Evolutionary conservation across 257 asterid species (phyloP).

Genomic region (Orobanche coerulescens): DNA sequence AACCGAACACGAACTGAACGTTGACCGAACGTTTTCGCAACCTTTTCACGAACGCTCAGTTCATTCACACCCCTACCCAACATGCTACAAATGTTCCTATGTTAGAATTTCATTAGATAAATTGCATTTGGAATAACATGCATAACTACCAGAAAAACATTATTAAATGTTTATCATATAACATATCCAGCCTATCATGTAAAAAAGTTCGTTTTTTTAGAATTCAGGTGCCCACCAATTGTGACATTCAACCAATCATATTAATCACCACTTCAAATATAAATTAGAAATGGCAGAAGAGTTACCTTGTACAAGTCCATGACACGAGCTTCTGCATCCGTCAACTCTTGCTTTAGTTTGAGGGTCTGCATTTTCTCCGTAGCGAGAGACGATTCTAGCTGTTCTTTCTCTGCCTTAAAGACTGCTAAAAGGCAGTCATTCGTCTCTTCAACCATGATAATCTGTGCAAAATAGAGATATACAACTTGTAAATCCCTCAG

Average conservation of each 20-base stretch:
- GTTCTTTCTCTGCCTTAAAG: constrained; percentile 64
- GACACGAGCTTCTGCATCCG: constrained; percentile 65
- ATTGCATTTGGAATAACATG: no score
- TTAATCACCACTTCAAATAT: not conserved
- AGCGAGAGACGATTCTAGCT: constrained; percentile 58
- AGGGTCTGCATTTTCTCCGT: constrained; percentile 61
- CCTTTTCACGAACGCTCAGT: no score
- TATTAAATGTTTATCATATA: not conserved
- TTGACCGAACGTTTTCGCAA: no score
- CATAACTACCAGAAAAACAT: not conserved
- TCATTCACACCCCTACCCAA: no score
- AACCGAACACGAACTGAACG: no score
- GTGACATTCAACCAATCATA: not conserved
- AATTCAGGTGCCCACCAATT: not conserved
- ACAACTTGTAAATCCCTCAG: constrained; percentile 13
- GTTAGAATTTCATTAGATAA: no score
- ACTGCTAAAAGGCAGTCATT: constrained; percentile 45
- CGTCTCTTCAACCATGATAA: constrained; percentile 50
- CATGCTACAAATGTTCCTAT: no score
- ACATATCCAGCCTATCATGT: not conserved
- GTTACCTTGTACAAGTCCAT: constrained; percentile 76
- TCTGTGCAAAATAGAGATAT: constrained; percentile 29
- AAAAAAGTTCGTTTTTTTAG: not conserved
- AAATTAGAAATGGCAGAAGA: constrained; percentile 18
- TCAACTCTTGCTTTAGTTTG: constrained; percentile 64